phyloP scores from a whole-genome alignment of 73 alveolate species.

The Stentor coeruleus region DNA sequence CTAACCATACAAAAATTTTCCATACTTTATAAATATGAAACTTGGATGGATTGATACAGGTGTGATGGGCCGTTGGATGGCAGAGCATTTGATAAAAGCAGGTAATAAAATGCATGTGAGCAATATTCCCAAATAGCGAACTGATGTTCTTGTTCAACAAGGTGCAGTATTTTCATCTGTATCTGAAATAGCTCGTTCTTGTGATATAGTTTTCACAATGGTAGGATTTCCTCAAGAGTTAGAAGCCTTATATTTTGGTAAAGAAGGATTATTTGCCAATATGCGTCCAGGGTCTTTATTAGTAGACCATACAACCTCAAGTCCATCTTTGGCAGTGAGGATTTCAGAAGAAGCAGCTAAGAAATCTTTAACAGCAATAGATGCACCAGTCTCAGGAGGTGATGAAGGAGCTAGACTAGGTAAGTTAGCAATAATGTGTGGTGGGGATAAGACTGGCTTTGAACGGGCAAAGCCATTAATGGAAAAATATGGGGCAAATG shows the following conservation, averaged over 20 bases:
- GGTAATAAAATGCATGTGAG: slow-evolving; percentile 61
- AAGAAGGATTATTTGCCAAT: slow-evolving; percentile 66
- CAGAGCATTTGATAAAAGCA: slow-evolving; percentile 63
- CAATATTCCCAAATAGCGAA: slow-evolving; percentile 76
- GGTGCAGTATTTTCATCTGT: slow-evolving; percentile 57
- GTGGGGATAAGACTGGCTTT: slow-evolving; percentile 71
- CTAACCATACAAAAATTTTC: too few relatives aligned
- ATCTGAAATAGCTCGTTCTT: slow-evolving; percentile 60
- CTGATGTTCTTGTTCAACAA: slow-evolving; percentile 58
- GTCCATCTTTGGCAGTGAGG: slow-evolving; percentile 70
- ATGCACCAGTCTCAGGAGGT: slow-evolving; percentile 96
- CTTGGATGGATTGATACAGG: slow-evolving; percentile 93
- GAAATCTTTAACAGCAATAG: slow-evolving; percentile 56
- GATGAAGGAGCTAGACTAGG: slow-evolving; percentile 90
- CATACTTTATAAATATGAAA: slow-evolving; percentile 21
- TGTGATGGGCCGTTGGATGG: slow-evolving; percentile 89
- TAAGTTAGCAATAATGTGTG: slow-evolving; percentile 72
- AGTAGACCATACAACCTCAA: slow-evolving; percentile 85
- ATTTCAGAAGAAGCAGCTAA: slow-evolving; percentile 57
- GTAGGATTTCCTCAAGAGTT: slow-evolving; percentile 91
- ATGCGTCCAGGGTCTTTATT: slow-evolving; percentile 66
- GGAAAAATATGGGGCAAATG: slow-evolving; percentile 60
- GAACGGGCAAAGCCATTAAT: slow-evolving; percentile 48
- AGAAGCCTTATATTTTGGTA: slow-evolving; percentile 63
- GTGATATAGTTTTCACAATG: slow-evolving; percentile 76